These are phyloP conservation scores for Globisporangium barbulae DNA, from an alignment of 352 stramenopile species.

Conservation along the genomic window DNA sequence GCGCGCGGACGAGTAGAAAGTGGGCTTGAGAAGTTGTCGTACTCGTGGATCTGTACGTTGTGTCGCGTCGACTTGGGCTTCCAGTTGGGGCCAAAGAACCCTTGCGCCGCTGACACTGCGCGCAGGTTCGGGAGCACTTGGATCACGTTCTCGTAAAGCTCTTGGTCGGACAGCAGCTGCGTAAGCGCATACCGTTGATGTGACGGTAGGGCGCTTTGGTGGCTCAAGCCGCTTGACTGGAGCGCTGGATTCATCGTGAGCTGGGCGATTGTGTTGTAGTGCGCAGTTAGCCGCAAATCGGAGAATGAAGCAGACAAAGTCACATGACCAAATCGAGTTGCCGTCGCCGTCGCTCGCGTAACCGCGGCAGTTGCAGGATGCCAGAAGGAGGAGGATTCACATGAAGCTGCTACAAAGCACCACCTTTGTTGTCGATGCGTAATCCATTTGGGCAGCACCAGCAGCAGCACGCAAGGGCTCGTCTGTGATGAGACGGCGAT, in stretches of 20 bases:
- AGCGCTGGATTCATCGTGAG: neutral
- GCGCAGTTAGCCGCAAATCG: neutral
- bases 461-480: too few species aligned
- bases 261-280: neutral
- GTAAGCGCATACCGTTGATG: constrained; percentile 15
- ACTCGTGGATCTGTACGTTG: constrained; percentile 3
- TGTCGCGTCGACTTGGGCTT: constrained; percentile 12
- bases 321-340: too few species aligned
- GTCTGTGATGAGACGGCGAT: too few species aligned
- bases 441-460: too few species aligned
- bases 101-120: constrained; percentile 15
- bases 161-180: constrained; percentile 26
- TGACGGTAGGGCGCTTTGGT: neutral
- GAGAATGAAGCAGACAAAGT: too few species aligned
- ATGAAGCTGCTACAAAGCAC: too few species aligned
- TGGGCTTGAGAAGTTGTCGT: constrained; percentile 2
- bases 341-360: too few species aligned
- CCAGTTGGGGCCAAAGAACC: constrained; percentile 30
- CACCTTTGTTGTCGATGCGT: too few species aligned
- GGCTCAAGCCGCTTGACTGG: neutral
- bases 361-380: too few species aligned
- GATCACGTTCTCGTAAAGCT: constrained; percentile 26
- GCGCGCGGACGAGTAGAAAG: neutral
- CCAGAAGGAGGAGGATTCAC: too few species aligned
- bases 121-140: constrained; percentile 29